phyloP scores from a whole-genome alignment of 2,329 filamentous ascomycete genomes.

The Thelonectria discophora region DNA sequence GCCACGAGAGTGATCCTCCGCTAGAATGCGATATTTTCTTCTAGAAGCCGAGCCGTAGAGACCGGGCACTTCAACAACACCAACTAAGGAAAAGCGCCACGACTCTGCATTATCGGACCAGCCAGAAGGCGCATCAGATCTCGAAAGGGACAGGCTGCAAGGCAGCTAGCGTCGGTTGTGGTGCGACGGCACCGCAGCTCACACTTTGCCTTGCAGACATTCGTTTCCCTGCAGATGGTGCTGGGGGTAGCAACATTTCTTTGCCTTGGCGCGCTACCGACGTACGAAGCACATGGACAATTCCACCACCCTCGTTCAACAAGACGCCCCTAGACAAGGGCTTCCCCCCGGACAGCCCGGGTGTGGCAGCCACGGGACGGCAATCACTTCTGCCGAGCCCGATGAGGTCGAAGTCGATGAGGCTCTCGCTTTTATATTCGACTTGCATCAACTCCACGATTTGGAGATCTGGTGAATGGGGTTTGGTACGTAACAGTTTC shows the following conservation, averaged over 20 bases:
- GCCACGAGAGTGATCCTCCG: slow-evolving; percentile 2
- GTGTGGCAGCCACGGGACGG: slow-evolving; percentile 31
- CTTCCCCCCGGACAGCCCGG: slow-evolving; percentile 22
- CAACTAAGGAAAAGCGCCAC: slow-evolving; percentile 12
- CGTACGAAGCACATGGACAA: slow-evolving; percentile 1
- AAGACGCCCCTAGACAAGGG: slow-evolving; percentile 10
- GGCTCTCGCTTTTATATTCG: slow-evolving; percentile 20
- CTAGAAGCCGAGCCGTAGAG: slow-evolving; percentile 32
- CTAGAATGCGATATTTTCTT: slow-evolving; percentile 33
- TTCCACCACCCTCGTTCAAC: slow-evolving; percentile 9
- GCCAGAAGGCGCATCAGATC: slow-evolving; percentile 21
- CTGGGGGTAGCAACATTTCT: slow-evolving; percentile 12
- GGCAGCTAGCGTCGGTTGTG: slow-evolving; percentile 23
- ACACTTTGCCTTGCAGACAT: slow-evolving; percentile 15
- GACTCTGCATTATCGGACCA: slow-evolving; percentile 27
- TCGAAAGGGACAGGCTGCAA: slow-evolving; percentile 16
- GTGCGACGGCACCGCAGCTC: slow-evolving; percentile 29
- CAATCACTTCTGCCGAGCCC: slow-evolving; percentile 28
- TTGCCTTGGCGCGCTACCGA: slow-evolving; percentile 22
- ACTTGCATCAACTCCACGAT: slow-evolving; percentile 32
- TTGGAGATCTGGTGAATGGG: slow-evolving; percentile 33
- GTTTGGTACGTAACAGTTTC: slow-evolving; percentile 40
- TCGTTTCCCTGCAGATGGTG: slow-evolving; percentile 14
- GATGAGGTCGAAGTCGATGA: slow-evolving; percentile 16
- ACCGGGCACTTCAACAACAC: slow-evolving; percentile 12